Evolutionary conservation across 2,329 filamentous ascomycete genomes (phyloP).

Genomic region (Paraphaeosphaeria sporulosa): DNA sequence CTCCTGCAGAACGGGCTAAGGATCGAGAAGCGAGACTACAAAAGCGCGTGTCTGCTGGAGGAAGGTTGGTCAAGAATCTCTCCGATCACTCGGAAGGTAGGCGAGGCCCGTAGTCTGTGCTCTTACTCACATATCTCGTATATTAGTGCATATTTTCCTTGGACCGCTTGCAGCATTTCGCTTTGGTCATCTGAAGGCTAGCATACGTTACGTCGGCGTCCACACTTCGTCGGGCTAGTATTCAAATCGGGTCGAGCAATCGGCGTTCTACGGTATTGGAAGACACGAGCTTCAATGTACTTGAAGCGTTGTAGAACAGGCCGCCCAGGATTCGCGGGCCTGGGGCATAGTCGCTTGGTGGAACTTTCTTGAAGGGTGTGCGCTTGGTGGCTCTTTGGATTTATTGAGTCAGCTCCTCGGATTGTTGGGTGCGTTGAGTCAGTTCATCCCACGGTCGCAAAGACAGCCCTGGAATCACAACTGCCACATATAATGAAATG

Average conservation of each 20-base stretch:
- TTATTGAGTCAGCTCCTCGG: constrained; percentile 3
- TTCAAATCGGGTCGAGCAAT: neutral
- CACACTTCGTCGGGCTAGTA: neutral
- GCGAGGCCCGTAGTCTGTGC: constrained; percentile 40
- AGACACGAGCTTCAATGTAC: neutral
- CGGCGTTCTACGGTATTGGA: constrained; percentile 1
- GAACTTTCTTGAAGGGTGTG: constrained; percentile 6
- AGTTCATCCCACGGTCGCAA: constrained; percentile 8
- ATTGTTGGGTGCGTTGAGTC: constrained; percentile 2
- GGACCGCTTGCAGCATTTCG: constrained; percentile 39
- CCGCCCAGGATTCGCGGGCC: constrained; percentile 12
- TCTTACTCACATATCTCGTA: constrained; percentile 39
- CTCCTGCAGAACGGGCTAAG: constrained; percentile 46
- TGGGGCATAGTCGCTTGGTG: constrained; percentile 10
- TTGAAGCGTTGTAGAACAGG: neutral
- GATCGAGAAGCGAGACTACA: constrained; percentile 48
- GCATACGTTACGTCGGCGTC: constrained; percentile 13
- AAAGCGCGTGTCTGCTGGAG: constrained; percentile 50
- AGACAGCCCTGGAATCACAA: neutral
- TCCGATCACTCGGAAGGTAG: constrained; percentile 43
- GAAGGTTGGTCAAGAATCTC: constrained; percentile 50
- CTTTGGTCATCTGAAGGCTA: constrained; percentile 41
- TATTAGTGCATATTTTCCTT: constrained; percentile 46
- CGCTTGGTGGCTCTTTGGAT: constrained; percentile 13
- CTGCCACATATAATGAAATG: constrained; percentile 33